Evolutionary conservation across 2,329 filamentous ascomycete species (phyloP).

Genomic region (Lecanosticta acicola): DNA sequence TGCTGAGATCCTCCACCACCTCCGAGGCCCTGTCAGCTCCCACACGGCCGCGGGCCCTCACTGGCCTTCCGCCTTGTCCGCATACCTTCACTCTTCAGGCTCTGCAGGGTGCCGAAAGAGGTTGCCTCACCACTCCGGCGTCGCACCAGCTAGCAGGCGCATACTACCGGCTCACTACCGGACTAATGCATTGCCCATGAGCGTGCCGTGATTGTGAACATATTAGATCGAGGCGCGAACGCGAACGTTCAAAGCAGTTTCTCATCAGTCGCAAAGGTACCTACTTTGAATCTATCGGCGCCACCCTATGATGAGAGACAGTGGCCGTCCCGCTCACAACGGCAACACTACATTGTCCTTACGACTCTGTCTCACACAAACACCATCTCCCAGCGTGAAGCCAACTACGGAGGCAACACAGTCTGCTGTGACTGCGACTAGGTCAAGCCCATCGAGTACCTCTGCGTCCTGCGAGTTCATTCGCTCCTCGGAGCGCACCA

Average conservation of each 20-base stretch:
- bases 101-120: slow-evolving; percentile 18
- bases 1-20: slow-evolving; percentile 12
- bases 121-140: slow-evolving; percentile 12
- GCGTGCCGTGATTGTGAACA: slow-evolving; percentile 2
- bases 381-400: not conserved
- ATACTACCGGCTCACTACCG: slow-evolving; percentile 16
- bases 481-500: slow-evolving; percentile 13
- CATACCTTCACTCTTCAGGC: slow-evolving; percentile 4
- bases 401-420: not conserved
- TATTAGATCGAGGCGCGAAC: not conserved
- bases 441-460: not conserved
- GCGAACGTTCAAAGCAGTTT: not conserved
- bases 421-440: not conserved
- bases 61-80: slow-evolving; percentile 5
- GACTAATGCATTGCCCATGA: slow-evolving; percentile 9
- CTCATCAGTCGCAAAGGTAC: not conserved
- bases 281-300: not conserved
- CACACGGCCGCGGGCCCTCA: slow-evolving; percentile 4
- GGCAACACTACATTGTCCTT: not conserved
- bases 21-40: slow-evolving; percentile 7
- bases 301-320: slow-evolving; percentile 2
- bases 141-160: slow-evolving; percentile 14
- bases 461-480: slow-evolving; percentile 12
- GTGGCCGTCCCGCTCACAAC: not conserved
- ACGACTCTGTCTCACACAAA: not conserved